Evolutionary conservation across 163 green algal species (phyloP).

Genomic region (Coccomyxa subellipsoidea): DNA sequence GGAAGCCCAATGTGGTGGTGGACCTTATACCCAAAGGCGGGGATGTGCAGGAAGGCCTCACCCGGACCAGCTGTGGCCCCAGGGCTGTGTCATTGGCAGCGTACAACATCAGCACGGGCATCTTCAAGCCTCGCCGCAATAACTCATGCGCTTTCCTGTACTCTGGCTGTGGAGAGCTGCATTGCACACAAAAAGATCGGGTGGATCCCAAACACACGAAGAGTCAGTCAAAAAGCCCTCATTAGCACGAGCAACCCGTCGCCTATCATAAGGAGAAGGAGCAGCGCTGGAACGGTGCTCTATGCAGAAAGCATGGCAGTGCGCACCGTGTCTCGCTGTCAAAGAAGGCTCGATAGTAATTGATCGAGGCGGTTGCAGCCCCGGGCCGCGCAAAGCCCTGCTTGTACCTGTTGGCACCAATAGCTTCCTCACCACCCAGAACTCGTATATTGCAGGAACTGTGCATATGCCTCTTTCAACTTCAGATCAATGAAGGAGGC

Average conservation of each 20-base stretch:
- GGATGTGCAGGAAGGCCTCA: background rate
- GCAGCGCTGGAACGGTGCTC: background rate
- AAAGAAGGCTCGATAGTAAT: slow-evolving; percentile 60
- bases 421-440: background rate
- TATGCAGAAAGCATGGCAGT: background rate
- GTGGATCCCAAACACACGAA: background rate
- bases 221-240: too few relatives aligned
- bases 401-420: slow-evolving; percentile 39
- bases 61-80: slow-evolving; percentile 30
- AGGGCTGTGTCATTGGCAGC: slow-evolving; percentile 45
- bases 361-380: slow-evolving; percentile 42
- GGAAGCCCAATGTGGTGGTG: too few relatives aligned
- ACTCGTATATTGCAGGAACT: too few relatives aligned
- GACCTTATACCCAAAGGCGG: background rate
- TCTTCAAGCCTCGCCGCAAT: slow-evolving; percentile 12
- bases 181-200: background rate
- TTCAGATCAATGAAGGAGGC: too few relatives aligned
- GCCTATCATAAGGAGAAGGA: background rate
- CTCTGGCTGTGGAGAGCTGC: background rate
- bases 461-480: too few relatives aligned
- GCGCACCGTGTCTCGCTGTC: slow-evolving; percentile 3
- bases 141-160: slow-evolving; percentile 7
- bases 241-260: too few relatives aligned
- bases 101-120: slow-evolving; percentile 49
- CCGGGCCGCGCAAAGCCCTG: slow-evolving; percentile 31